Conservation (phyloP, 2,329 filamentous ascomycete species). For the Immersiporthe knoxdaviesiana region DNA sequence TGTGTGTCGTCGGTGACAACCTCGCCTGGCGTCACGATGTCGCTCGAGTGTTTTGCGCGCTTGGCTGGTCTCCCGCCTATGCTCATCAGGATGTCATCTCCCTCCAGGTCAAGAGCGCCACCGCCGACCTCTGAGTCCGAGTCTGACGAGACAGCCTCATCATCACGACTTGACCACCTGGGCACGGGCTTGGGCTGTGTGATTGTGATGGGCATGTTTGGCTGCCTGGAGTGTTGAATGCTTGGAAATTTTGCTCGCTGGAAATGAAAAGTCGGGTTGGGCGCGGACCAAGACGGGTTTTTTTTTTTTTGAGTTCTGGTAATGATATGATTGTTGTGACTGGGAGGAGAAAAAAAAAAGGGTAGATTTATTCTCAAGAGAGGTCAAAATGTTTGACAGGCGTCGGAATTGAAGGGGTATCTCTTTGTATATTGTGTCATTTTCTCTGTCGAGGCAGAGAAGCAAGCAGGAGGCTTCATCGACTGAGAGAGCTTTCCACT, state of each 20-base stretch:
- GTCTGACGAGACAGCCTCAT: conserved; percentile 31
- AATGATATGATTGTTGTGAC: no score
- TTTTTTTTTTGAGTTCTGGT: no score
- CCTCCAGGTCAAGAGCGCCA: conserved; percentile 42
- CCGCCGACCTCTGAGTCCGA: conserved; percentile 43
- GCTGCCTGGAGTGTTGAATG: not conserved
- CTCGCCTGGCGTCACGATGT: conserved; percentile 86
- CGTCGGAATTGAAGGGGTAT: not conserved
- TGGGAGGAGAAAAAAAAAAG: not conserved
- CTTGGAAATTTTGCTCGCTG: conserved; percentile 24
- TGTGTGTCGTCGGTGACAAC: conserved; percentile 88
- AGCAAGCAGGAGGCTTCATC: no score
- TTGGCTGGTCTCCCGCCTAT: conserved; percentile 40
- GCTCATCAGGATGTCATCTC: conserved; percentile 50
- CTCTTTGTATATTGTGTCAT: not conserved
- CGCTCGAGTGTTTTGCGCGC: conserved; percentile 41
- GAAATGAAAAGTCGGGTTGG: not conserved
- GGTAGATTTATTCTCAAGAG: not conserved
- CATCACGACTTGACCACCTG: conserved; percentile 16
- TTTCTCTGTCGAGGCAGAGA: not conserved
- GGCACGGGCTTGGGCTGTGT: conserved; percentile 34
- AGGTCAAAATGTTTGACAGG: not conserved
- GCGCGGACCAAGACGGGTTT: no score
- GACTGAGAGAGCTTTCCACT: no score
- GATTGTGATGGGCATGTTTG: conserved; percentile 39